Percentiles rank a stretch among this genome's conserved stretches.
Evolutionary conservation across 2,329 filamentous ascomycete species (phyloP).

Genomic region (Triangularia verruculosa): DNA sequence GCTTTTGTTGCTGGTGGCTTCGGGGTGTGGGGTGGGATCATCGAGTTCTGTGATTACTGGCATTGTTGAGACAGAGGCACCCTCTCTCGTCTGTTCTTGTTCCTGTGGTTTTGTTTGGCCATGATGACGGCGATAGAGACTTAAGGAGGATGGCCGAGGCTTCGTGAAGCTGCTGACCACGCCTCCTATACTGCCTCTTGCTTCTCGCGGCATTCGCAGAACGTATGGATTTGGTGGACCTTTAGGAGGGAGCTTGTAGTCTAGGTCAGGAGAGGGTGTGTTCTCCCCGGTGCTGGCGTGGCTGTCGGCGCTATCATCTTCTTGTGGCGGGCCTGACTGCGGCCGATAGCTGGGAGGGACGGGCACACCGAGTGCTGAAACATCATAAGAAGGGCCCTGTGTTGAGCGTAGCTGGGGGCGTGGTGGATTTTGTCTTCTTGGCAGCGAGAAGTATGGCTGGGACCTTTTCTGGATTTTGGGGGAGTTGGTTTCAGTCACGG

Average conservation of each 20-base stretch:
- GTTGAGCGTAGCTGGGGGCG: not conserved
- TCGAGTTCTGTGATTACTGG: too few species aligned
- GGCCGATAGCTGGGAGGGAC: not conserved
- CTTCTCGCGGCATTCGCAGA: not conserved
- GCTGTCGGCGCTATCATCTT: not conserved
- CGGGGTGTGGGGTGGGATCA: too few species aligned
- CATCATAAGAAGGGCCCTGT: not conserved
- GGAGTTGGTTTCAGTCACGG: not conserved
- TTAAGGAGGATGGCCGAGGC: too few species aligned
- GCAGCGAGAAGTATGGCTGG: not conserved
- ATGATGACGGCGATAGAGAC: too few species aligned
- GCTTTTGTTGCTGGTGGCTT: too few species aligned
- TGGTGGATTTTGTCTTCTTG: not conserved
- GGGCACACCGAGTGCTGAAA: not conserved
- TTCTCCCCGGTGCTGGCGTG: not conserved
- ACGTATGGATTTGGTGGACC: too few species aligned
- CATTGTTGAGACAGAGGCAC: too few species aligned
- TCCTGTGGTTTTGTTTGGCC: too few species aligned
- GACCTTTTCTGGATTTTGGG: not conserved
- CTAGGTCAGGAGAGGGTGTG: not conserved
- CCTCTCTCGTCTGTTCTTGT: too few species aligned
- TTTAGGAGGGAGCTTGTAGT: not conserved
- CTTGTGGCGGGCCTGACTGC: not conserved
- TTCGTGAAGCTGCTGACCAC: not conserved
- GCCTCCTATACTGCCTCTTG: not conserved